A percentile compares a stretch with the other conserved stretches of the same genome.
Evolutionary conservation across 495 filamentous ascomycete species (phyloP).

Genomic region (Cercophora samala): DNA sequence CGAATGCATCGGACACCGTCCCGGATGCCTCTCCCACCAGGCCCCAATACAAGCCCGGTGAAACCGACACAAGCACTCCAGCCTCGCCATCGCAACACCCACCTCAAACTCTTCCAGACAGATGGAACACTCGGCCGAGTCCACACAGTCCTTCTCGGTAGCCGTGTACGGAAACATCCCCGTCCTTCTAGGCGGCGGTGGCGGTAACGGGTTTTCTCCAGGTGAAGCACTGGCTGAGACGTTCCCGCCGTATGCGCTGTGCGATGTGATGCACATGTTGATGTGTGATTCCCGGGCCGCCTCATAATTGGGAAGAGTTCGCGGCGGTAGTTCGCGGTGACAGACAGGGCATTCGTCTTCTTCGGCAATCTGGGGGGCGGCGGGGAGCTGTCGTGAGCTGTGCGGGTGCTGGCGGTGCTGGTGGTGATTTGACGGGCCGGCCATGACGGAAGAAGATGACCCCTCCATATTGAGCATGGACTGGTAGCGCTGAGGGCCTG

Average conservation of each 20-base stretch:
- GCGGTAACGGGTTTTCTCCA: conserved; percentile 27
- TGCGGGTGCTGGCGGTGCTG: conserved; percentile 30
- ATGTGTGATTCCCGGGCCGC: conserved; percentile 72
- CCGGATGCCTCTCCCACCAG: conserved; percentile 52
- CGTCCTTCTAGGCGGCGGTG: conserved; percentile 38
- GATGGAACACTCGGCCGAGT: conserved; percentile 83
- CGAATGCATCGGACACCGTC: conserved; percentile 55
- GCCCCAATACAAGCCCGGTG: conserved; percentile 65
- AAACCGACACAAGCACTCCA: conserved; percentile 94
- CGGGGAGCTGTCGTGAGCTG: conserved; percentile 17
- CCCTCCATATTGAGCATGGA: conserved; percentile 29
- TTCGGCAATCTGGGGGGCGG: conserved; percentile 54
- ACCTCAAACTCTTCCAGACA: conserved; percentile 94
- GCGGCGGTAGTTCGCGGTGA: conserved; percentile 67
- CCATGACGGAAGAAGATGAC: conserved; percentile 19
- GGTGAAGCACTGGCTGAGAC: conserved; percentile 7
- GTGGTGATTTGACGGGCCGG: conserved; percentile 16
- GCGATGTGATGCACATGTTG: conserved; percentile 63
- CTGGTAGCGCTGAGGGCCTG: conserved; percentile 23
- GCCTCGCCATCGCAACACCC: conserved; percentile 73
- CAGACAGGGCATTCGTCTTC: conserved; percentile 93
- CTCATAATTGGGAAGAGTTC: conserved; percentile 56
- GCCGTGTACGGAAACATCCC: conserved; percentile 66
- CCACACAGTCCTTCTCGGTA: conserved; percentile 87
- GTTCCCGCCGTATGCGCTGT: conserved; percentile 39